phyloP scores from a whole-genome alignment of 2,329 filamentous ascomycete species.

The Fusarium chaquense region DNA sequence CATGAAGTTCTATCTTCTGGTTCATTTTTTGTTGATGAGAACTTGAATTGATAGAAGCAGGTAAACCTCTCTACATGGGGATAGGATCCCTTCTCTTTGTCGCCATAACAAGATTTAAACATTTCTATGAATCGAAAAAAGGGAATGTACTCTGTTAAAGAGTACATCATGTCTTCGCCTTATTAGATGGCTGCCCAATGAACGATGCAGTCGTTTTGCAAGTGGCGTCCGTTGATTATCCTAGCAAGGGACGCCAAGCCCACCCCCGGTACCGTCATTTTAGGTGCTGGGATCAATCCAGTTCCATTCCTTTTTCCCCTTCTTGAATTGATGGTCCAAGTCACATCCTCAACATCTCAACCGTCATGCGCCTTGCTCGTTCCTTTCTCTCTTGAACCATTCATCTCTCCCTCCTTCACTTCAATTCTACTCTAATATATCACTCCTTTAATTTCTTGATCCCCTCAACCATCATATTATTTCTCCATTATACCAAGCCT shows the following conservation, averaged over 20 bases:
- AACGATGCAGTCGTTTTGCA: constrained; percentile 15
- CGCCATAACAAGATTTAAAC: too few relatives aligned
- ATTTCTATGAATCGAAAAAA: background rate
- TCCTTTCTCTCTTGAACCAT: constrained; percentile 19
- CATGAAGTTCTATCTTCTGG: background rate
- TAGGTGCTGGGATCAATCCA: constrained; percentile 29
- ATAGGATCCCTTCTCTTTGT: background rate
- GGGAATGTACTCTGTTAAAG: constrained; percentile 1
- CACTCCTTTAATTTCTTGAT: constrained; percentile 25
- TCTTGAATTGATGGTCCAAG: constrained; percentile 22
- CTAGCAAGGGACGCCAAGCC: constrained; percentile 40
- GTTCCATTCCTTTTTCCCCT: constrained; percentile 21
- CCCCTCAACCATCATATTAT: constrained; percentile 20
- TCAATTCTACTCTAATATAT: constrained; percentile 8
- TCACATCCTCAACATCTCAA: constrained; percentile 29
- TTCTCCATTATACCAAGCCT: constrained; percentile 22
- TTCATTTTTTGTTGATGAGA: background rate
- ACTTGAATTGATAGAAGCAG: background rate
- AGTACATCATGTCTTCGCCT: constrained; percentile 6
- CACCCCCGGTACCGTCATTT: constrained; percentile 40
- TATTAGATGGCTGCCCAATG: constrained; percentile 23
- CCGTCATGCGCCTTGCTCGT: constrained; percentile 32
- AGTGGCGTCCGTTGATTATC: constrained; percentile 36
- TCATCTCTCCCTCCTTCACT: constrained; percentile 17
- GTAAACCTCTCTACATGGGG: too few relatives aligned